Conservation (phyloP, 2,329 filamentous ascomycete species). For the Hymenoscyphus fructigenus region DNA sequence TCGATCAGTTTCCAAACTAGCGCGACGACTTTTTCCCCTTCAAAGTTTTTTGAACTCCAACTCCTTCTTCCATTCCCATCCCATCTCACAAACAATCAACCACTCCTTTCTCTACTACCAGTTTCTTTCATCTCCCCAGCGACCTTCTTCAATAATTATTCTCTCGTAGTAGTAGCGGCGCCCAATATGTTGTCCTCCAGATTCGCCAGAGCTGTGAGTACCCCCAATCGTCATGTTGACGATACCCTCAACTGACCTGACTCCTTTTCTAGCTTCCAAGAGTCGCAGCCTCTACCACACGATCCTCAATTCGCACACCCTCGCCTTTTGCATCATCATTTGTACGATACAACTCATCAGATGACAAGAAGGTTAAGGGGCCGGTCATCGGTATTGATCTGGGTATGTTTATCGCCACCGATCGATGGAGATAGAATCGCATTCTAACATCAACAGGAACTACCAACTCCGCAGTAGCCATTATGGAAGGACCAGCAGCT, state of each 20-base stretch:
- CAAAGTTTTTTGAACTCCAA: conserved; percentile 6
- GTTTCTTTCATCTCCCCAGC: conserved; percentile 19
- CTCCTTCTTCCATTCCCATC: conserved; percentile 9
- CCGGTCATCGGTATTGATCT: conserved; percentile 97
- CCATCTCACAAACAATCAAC: conserved; percentile 18
- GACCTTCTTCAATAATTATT: conserved; percentile 17
- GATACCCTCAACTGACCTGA: conserved; percentile 30
- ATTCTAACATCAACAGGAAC: conserved; percentile 56
- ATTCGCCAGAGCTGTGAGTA: conserved; percentile 73
- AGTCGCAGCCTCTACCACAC: conserved; percentile 66
- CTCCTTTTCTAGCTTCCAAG: conserved; percentile 65
- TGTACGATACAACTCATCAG: conserved; percentile 74
- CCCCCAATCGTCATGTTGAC: conserved; percentile 13
- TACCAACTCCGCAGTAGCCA: conserved; percentile 94
- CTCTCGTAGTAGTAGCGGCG: conserved; percentile 21
- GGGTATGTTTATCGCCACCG: conserved; percentile 54
- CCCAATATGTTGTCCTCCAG: conserved; percentile 70
- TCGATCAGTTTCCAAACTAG: conserved; percentile 11
- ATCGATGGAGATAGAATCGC: conserved; percentile 6
- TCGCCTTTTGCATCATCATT: conserved; percentile 71
- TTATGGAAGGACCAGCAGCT: conserved; percentile 95
- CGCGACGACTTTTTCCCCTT: conserved; percentile 5
- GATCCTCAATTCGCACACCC: conserved; percentile 69
- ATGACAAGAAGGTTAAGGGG: conserved; percentile 84
- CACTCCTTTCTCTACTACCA: conserved; percentile 23